Conservation (phyloP, 1,284 basidiomycete species). For the Thelephora terrestris region DNA sequence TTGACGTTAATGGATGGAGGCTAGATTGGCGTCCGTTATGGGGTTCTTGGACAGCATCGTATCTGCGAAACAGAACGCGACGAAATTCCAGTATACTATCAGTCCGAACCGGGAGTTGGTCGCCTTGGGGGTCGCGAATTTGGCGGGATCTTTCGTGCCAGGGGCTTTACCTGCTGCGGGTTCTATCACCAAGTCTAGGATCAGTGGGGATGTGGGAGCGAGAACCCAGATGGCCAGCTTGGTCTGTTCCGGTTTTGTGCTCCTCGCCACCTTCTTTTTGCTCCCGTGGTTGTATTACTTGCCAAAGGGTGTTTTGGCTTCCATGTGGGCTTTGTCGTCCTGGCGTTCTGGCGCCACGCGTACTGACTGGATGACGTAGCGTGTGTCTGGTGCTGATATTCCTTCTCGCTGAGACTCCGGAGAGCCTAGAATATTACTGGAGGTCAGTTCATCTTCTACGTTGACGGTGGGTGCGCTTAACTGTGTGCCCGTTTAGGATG, state of each 20-base stretch:
- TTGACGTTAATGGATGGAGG: slow-evolving; percentile 6
- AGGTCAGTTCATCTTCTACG: slow-evolving; percentile 36
- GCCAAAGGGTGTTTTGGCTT: slow-evolving; percentile 74
- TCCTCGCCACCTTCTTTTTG: slow-evolving; percentile 82
- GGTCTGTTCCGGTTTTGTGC: slow-evolving; percentile 63
- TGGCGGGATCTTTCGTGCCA: slow-evolving; percentile 70
- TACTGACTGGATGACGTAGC: slow-evolving; percentile 25
- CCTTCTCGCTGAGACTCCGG: slow-evolving; percentile 78
- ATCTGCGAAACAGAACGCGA: slow-evolving; percentile 79
- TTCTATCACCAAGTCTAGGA: slow-evolving; percentile 76
- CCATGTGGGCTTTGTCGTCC: slow-evolving; percentile 42
- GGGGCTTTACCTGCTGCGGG: slow-evolving; percentile 86
- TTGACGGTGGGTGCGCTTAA: slow-evolving; percentile 1
- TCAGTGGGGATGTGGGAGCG: slow-evolving; percentile 82
- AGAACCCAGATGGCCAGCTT: slow-evolving; percentile 84
- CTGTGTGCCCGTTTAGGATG: slow-evolving; percentile 42
- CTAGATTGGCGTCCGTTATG: slow-evolving; percentile 62
- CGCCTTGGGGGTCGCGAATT: slow-evolving; percentile 77
- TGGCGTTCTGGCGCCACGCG: neutral
- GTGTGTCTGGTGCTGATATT: slow-evolving; percentile 79
- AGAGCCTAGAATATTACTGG: slow-evolving; percentile 78
- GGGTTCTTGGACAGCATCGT: slow-evolving; percentile 80
- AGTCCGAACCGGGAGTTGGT: slow-evolving; percentile 89
- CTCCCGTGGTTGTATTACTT: slow-evolving; percentile 70
- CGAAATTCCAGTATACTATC: slow-evolving; percentile 78